Evolutionary conservation across 2,329 filamentous ascomycete species (phyloP).

Genomic region (Colletotrichum shisoi): DNA sequence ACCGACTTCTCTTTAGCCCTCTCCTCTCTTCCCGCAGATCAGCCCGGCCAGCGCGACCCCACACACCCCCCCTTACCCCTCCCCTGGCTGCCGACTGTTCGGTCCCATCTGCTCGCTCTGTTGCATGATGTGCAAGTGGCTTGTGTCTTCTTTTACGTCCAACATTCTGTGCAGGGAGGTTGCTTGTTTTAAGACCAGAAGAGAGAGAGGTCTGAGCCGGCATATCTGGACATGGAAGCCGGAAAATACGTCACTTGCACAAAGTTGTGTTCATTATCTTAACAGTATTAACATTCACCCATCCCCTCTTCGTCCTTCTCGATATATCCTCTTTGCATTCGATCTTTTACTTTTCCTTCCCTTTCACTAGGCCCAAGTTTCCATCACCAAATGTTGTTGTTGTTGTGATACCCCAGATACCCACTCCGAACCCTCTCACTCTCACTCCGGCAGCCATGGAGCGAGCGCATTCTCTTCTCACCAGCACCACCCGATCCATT

Average conservation of each 20-base stretch:
- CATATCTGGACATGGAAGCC: slow-evolving; percentile 23
- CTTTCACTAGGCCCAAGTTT: slow-evolving; percentile 13
- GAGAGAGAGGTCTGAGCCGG: slow-evolving; percentile 33
- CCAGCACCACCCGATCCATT: slow-evolving; percentile 37
- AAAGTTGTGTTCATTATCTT: slow-evolving; percentile 19
- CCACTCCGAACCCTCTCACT: slow-evolving; percentile 5
- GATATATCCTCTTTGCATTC: not conserved
- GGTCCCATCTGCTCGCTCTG: slow-evolving; percentile 38
- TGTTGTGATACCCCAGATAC: slow-evolving; percentile 38
- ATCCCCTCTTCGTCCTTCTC: not conserved
- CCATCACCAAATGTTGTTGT: slow-evolving; percentile 37
- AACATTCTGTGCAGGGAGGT: slow-evolving; percentile 30
- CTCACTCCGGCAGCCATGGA: slow-evolving; percentile 38
- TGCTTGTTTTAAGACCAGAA: slow-evolving; percentile 30
- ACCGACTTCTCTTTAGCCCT: too few relatives aligned
- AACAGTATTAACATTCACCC: slow-evolving; percentile 35
- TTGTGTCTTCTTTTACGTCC: slow-evolving; percentile 34
- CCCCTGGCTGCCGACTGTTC: slow-evolving; percentile 21
- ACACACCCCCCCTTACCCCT: not conserved
- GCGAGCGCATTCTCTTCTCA: slow-evolving; percentile 40
- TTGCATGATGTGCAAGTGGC: slow-evolving; percentile 35
- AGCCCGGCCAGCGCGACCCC: slow-evolving; percentile 30
- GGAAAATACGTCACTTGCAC: slow-evolving; percentile 31
- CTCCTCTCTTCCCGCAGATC: slow-evolving; percentile 27
- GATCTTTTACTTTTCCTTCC: not conserved